Base-by-base conservation (phyloP, 306 rosid genomes). In the Cicer arietinum region DNA sequence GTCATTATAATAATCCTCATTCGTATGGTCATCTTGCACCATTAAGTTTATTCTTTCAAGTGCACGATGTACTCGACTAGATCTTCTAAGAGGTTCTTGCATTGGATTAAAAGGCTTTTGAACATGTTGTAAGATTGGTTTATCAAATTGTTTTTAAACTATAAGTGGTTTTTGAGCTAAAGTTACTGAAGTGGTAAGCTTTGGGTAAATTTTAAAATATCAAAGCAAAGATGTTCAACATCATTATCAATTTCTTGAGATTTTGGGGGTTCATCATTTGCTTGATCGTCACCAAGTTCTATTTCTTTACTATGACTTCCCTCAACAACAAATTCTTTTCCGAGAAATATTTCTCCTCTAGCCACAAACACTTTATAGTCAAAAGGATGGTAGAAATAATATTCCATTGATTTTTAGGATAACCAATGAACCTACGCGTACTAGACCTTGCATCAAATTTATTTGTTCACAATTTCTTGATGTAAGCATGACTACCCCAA, bases 321-420 rank as follows among this genome's bases (percentile, higher is more conserved):
- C 12, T 39, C 6, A 13, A 6, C 17, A 13, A 63, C 25, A 39
- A 62, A 62, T 39, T 62, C 9, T 5, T 62, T 62, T 62, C 45
- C 0, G 18, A 1, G 10, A 67, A 67, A 7, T 18, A 14, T 20
- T 67, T 6, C 18, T 10, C 20, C 57, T 6, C 42, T 67, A 14
- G 20, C 57, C 20, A 67, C 72, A 67, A 67, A 67, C 42, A 67
- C 20, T 20, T 46, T 67, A 12, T 67, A 20, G 7, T 63, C 8
- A 63, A 7, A 63, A 63, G 35, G 51, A 0, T 63, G 67, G 44
- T 20, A 37, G 39, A 11, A 67, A 37, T 39, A 70, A 52, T 70
- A 70, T 35, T 10, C 17, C 51, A 70, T 52, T 51, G 40, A 52
- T 52, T 70, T 39, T 70, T 70, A 2, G 63, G 75, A 53, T 52